Evolutionary conservation across 2,329 filamentous ascomycete species (phyloP).

Genomic region (Zymoseptoria passerinii): DNA sequence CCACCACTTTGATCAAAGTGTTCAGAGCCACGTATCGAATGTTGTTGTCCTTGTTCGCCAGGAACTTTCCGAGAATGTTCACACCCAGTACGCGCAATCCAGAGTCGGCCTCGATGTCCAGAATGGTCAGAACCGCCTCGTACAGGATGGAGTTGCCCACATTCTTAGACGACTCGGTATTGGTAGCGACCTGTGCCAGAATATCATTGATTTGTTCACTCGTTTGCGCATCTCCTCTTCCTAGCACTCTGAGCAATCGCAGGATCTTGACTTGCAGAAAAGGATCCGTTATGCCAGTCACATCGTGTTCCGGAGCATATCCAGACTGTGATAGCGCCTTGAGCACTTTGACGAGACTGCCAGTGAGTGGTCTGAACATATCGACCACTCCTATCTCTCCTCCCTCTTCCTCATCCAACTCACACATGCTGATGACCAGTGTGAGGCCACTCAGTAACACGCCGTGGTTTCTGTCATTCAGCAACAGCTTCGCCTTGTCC

Average conservation of each 20-base stretch:
- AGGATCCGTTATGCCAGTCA: constrained; percentile 89
- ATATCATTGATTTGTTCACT: constrained; percentile 99
- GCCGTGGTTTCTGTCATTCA: constrained; percentile 91
- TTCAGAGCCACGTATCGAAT: constrained; percentile 97
- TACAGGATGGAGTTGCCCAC: constrained; percentile 98
- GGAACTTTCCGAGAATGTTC: constrained; percentile 95
- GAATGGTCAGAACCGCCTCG: constrained; percentile 90
- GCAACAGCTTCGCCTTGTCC: constrained; percentile 79
- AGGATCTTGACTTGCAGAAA: constrained; percentile 97
- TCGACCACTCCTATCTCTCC: constrained; percentile 86
- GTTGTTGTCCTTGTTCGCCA: constrained; percentile 98
- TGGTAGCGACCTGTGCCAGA: constrained; percentile 81
- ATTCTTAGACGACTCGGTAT: constrained; percentile 96
- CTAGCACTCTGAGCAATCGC: constrained; percentile 74
- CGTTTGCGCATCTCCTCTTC: constrained; percentile 73
- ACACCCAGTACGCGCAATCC: constrained; percentile 89
- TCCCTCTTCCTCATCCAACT: constrained; percentile 86
- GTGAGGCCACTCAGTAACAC: constrained; percentile 90
- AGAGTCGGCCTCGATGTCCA: constrained; percentile 96
- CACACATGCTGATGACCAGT: constrained; percentile 82
- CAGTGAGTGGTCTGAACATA: constrained; percentile 80
- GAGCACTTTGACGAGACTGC: constrained; percentile 75
- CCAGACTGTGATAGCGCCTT: constrained; percentile 91
- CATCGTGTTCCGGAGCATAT: constrained; percentile 95
- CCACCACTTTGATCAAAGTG: constrained; percentile 94